Percentiles rank a stretch among this genome's conserved stretches.
Conservation (phyloP, 768 basidiomycete genomes). For the Erythrobasidium yunnanense region DNA sequence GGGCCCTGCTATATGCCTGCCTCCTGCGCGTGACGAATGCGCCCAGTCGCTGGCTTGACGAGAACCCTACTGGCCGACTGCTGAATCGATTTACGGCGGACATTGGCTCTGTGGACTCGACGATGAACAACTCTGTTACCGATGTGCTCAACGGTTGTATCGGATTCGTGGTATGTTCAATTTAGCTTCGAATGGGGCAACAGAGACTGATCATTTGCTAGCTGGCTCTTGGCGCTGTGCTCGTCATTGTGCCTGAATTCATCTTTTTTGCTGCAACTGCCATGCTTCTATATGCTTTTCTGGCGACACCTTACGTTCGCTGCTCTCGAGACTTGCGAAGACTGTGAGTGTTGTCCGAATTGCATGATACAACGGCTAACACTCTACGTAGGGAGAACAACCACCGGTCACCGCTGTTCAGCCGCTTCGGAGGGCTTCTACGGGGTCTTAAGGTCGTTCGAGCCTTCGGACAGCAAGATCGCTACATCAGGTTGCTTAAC, state of each 20-base stretch:
- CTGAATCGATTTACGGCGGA: conserved; percentile 25
- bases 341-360: not conserved
- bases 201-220: not conserved
- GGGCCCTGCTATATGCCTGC: conserved; percentile 5
- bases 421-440: conserved; percentile 61
- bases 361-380: not conserved
- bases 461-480: conserved; percentile 59
- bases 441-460: conserved; percentile 55
- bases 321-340: conserved; percentile 56
- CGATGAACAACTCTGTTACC: conserved; percentile 20
- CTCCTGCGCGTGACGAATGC: conserved; percentile 17
- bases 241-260: conserved; percentile 18
- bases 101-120: conserved; percentile 9
- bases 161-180: not conserved
- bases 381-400: conserved; percentile 37
- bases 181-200: not conserved
- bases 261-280: conserved; percentile 52
- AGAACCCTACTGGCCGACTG: conserved; percentile 25
- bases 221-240: conserved; percentile 2
- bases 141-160: conserved; percentile 7
- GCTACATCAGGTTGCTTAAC: conserved; percentile 59
- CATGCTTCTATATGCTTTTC: conserved; percentile 57
- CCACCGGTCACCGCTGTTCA: conserved; percentile 60
- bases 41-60: conserved; percentile 15
- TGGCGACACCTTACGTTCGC: conserved; percentile 55